Evolutionary conservation across 805 yeast genomes (phyloP).

Genomic region (Pichia cephalocereana): DNA sequence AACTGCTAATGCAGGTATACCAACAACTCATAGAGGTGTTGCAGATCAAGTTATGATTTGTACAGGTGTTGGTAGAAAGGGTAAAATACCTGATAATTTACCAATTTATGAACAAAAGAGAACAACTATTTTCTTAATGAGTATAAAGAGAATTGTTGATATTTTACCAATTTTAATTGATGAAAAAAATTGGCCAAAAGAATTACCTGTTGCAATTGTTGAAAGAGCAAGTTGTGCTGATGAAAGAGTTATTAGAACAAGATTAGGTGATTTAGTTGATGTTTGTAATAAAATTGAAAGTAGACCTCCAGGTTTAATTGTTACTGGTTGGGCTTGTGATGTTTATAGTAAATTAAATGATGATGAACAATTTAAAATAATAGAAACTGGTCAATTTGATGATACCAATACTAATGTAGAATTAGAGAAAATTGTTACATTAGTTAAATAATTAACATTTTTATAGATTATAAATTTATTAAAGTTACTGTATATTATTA

Average conservation of each 20-base stretch:
- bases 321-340: slow-evolving; percentile 69
- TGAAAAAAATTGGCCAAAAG: slow-evolving; percentile 54
- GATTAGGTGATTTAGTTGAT: slow-evolving; percentile 52
- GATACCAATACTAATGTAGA: slow-evolving; percentile 5
- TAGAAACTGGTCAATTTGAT: slow-evolving; percentile 13
- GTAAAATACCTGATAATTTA: slow-evolving; percentile 57
- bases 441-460: slow-evolving; percentile 3
- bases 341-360: slow-evolving; percentile 16
- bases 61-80: slow-evolving; percentile 90
- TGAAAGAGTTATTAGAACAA: slow-evolving; percentile 75
- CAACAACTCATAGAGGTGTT: slow-evolving; percentile 86
- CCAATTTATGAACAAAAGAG: slow-evolving; percentile 67
- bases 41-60: slow-evolving; percentile 90
- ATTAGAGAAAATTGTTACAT: slow-evolving; percentile 7
- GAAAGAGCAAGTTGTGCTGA: slow-evolving; percentile 94
- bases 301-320: slow-evolving; percentile 86
- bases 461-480: too few relatives aligned
- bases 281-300: slow-evolving; percentile 75
- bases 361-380: slow-evolving; percentile 16
- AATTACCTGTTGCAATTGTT: slow-evolving; percentile 72
- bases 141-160: slow-evolving; percentile 65
- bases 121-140: slow-evolving; percentile 85
- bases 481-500: too few relatives aligned
- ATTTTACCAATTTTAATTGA: slow-evolving; percentile 35
- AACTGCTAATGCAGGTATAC: slow-evolving; percentile 71